These are phyloP conservation scores for Lichtheimia ornata DNA, from an alignment of 371 early-diverging fungal genomes.

Conservation along the genomic window DNA sequence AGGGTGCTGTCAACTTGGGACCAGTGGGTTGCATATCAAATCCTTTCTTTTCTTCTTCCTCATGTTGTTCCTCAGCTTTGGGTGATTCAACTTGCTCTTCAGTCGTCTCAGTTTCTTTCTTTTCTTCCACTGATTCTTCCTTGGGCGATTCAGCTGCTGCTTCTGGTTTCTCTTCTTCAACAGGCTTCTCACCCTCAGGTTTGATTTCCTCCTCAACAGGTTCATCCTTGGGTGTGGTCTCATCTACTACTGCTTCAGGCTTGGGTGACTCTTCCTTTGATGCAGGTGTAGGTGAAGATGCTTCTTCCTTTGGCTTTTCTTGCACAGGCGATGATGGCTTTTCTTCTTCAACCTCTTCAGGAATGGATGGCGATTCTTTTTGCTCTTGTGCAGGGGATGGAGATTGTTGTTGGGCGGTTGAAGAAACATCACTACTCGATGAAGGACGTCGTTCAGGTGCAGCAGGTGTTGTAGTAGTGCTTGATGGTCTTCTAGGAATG, in stretches of 20 bases:
- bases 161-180: slow-evolving; percentile 8
- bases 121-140: slow-evolving; percentile 13
- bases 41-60: slow-evolving; percentile 17
- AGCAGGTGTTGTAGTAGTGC: slow-evolving; percentile 3
- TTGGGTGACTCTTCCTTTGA: no score
- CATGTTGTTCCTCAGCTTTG: slow-evolving; percentile 12
- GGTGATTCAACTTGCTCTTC: slow-evolving; percentile 10
- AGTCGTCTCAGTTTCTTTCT: background rate
- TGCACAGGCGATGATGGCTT: no score
- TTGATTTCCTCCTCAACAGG: background rate
- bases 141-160: background rate
- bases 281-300: background rate
- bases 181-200: background rate
- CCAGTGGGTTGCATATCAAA: slow-evolving; percentile 38
- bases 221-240: slow-evolving; percentile 2
- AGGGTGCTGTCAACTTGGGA: slow-evolving; percentile 42
- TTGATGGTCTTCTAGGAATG: slow-evolving; percentile 1
- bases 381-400: slow-evolving; percentile 1
- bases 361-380: background rate
- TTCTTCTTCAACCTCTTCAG: slow-evolving; percentile 13
- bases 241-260: background rate
- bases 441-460: slow-evolving; percentile 1
- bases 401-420: slow-evolving; percentile 5
- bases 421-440: background rate
- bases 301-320: slow-evolving; percentile 11